Conservation (phyloP, 164 flowering plant species). For the Liriodendron chinense region DNA sequence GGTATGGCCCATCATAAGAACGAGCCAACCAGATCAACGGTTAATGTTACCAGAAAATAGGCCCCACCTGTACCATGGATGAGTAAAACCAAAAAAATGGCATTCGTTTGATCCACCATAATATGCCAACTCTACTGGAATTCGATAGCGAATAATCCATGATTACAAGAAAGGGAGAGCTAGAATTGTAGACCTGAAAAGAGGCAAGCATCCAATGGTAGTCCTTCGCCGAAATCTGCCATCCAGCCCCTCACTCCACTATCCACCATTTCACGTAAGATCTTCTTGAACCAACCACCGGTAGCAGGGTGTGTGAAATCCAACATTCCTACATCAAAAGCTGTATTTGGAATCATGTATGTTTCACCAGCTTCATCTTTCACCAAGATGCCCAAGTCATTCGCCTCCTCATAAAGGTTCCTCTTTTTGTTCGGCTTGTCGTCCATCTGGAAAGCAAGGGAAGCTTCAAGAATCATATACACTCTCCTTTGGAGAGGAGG, state of each 20-base stretch:
- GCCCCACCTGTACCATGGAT: neutral
- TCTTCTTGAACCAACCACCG: conserved; percentile 66
- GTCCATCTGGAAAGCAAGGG: conserved; percentile 37
- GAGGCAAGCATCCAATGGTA: conserved; percentile 73
- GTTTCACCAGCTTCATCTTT: conserved; percentile 64
- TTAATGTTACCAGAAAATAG: too few species aligned
- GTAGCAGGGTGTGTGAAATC: conserved; percentile 78
- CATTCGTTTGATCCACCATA: too few species aligned
- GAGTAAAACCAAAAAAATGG: too few species aligned
- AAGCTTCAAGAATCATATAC: neutral
- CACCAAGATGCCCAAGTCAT: conserved; percentile 59
- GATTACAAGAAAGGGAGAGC: neutral
- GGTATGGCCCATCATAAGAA: too few species aligned
- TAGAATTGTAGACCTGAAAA: conserved; percentile 56
- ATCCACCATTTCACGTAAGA: conserved; percentile 72
- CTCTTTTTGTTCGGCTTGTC: conserved; percentile 57
- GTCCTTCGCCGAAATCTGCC: conserved; percentile 94
- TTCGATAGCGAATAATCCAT: too few species aligned
- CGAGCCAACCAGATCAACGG: neutral
- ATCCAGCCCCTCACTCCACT: conserved; percentile 87
- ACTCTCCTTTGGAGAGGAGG: neutral
- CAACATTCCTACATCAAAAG: conserved; percentile 86
- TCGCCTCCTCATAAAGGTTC: conserved; percentile 71
- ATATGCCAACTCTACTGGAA: too few species aligned
- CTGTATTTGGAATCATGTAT: conserved; percentile 81